Conservation (phyloP, 1,284 basidiomycete species). For the Gastroboletus turbinatus region DNA sequence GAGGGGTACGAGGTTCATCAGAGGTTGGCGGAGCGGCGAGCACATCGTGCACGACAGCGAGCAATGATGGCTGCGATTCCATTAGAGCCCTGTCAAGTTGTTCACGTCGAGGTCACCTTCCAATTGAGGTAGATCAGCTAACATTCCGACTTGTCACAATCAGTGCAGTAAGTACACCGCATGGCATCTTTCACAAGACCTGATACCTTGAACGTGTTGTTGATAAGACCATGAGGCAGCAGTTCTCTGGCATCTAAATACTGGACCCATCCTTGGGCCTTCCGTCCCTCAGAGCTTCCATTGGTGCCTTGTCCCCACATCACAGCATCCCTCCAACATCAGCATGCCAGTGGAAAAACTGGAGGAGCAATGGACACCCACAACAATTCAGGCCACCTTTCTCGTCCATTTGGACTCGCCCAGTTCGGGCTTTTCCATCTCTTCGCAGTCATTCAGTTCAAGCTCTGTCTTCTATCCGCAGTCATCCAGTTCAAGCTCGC, state of each 20-base stretch:
- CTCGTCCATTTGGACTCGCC: not conserved
- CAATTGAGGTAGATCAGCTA: too few relatives aligned
- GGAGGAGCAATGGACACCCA: slow-evolving; percentile 19
- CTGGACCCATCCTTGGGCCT: not conserved
- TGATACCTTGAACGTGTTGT: not conserved
- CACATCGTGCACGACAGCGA: slow-evolving; percentile 29
- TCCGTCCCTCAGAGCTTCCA: not conserved
- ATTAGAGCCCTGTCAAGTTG: not conserved
- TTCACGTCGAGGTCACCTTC: too few relatives aligned
- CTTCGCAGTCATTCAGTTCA: not conserved
- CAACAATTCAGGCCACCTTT: slow-evolving; percentile 12
- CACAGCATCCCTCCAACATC: not conserved
- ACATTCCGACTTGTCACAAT: not conserved
- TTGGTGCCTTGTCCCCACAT: not conserved
- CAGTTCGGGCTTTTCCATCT: not conserved
- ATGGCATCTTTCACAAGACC: not conserved
- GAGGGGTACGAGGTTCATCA: slow-evolving; percentile 34
- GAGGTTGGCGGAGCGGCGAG: slow-evolving; percentile 18
- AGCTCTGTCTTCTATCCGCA: not conserved
- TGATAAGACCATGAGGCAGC: not conserved
- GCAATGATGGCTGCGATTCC: slow-evolving; percentile 23
- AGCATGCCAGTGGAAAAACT: not conserved
- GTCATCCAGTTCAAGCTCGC: not conserved
- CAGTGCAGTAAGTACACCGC: not conserved
- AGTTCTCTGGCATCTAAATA: not conserved